Base-by-base conservation (phyloP, 2,329 filamentous ascomycete species). In the Microsporum ferrugineum region DNA sequence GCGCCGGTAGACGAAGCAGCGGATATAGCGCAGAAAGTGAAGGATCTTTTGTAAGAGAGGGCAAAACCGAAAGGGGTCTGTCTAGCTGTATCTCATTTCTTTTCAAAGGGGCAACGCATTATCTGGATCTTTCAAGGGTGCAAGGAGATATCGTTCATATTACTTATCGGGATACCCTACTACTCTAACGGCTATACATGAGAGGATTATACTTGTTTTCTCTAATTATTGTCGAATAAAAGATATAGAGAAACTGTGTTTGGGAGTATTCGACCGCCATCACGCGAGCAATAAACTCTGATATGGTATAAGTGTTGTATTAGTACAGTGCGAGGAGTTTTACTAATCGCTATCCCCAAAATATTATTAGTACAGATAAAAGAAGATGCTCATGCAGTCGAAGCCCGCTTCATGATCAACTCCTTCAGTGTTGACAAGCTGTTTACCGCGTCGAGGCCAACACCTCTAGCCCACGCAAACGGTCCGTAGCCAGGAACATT, bases 371-470 rank as follows among this genome's bases (percentile, higher is more conserved):
- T 36, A 55, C 31, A 34, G 14, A 17, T 10, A 12, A 55, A 5
- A 36, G 14, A 58, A 45, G 38, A 8, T 27, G 38, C 17, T 49
- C 41, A 59, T 23, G 57, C 57, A 38, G 39, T 60, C 8, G 49
- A 39, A 38, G 76, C 84, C 66, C 79, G 78, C 66, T 83, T 83
- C 92, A 97, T 97, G 64, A 97, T 80, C 71, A 91, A 89, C 51
- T 80, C 83, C 80, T 97, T 97, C 61, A 96, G 69, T 41, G 87
- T 84, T 0, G 83, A 81, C 69, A 95, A 70, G 1, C 82, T 81
- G 73, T 96, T 87, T 63, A 96, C 87, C 5, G 87, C 83, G 64
- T 79, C 82, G 64, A 97, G 73, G 0, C 92, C 92, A 55, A 90
- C 70, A 59, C 88, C 91, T 64, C 92, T 82, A 58, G 91, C 78